A percentile compares a stretch with the other conserved stretches of the same genome.
Conservation (phyloP, 768 basidiomycete species). For the Boletus edulis region DNA sequence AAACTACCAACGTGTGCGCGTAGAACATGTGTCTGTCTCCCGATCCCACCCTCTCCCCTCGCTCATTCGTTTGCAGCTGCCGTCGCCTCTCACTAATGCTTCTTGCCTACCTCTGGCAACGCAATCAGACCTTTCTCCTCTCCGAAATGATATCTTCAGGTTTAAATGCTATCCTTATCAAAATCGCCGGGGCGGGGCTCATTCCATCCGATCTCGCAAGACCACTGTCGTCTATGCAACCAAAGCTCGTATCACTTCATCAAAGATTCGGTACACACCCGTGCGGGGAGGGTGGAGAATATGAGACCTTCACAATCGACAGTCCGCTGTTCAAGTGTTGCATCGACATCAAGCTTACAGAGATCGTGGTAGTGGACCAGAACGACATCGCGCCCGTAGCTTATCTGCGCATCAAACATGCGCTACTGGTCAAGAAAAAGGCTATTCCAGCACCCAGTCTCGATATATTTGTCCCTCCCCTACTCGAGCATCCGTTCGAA, state of each 20-base stretch:
- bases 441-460: neutral
- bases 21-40: constrained; percentile 87
- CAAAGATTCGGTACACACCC: constrained; percentile 83
- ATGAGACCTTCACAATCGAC: constrained; percentile 90
- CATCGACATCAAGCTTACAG: constrained; percentile 65
- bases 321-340: constrained; percentile 82
- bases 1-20: constrained; percentile 93
- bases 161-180: constrained; percentile 84
- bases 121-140: constrained; percentile 83
- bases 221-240: constrained; percentile 69
- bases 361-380: constrained; percentile 76
- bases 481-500: constrained; percentile 40
- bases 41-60: neutral
- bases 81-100: constrained; percentile 75
- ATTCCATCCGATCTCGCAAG: constrained; percentile 75
- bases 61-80: constrained; percentile 50
- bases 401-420: constrained; percentile 77
- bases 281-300: constrained; percentile 98
- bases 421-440: constrained; percentile 58
- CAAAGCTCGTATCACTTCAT: constrained; percentile 72
- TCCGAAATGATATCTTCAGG: constrained; percentile 81
- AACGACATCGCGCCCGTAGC: constrained; percentile 89
- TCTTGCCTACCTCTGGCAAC: constrained; percentile 91
- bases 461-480: constrained; percentile 42
- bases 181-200: constrained; percentile 93